phyloP scores from a whole-genome alignment of 371 early-diverging fungal genomes.

The Choanephora cucurbitarum region DNA sequence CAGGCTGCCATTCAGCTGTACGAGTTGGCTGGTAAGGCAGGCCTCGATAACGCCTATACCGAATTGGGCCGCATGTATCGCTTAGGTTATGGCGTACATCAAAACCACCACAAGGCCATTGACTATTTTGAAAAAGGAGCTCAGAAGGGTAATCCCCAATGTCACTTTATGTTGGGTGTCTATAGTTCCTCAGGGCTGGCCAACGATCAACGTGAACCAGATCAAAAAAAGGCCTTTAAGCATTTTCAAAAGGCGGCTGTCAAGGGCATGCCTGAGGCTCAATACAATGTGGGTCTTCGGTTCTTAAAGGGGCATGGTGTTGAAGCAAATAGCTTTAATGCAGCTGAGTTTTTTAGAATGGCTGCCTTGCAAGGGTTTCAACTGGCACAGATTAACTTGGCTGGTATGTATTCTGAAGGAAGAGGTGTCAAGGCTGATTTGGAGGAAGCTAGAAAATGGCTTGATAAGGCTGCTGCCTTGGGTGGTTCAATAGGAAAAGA shows the following conservation, averaged over 20 bases:
- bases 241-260: constrained; percentile 52
- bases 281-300: constrained; percentile 48
- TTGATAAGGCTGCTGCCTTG: constrained; percentile 29
- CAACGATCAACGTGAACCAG: constrained; percentile 26
- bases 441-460: constrained; percentile 33
- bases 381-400: constrained; percentile 47
- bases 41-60: constrained; percentile 37
- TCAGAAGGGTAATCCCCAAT: constrained; percentile 37
- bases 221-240: constrained; percentile 48
- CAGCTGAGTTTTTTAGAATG: constrained; percentile 52
- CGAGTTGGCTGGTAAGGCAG: constrained; percentile 41
- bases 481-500: constrained; percentile 52
- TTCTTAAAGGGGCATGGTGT: constrained; percentile 49
- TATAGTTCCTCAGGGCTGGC: constrained; percentile 38
- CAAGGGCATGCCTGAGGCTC: constrained; percentile 52
- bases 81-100: constrained; percentile 47
- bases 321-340: constrained; percentile 39
- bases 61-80: constrained; percentile 54
- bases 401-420: constrained; percentile 49
- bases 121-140: constrained; percentile 47
- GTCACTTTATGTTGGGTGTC: constrained; percentile 53
- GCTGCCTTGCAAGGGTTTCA: constrained; percentile 49
- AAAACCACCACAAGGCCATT: constrained; percentile 46
- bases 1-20: constrained; percentile 43
- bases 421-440: constrained; percentile 42